Evolutionary conservation across 768 basidiomycete genomes (phyloP), one percentile per base, ranked within the genome.

Genomic region (Amanita rimosa): DNA sequence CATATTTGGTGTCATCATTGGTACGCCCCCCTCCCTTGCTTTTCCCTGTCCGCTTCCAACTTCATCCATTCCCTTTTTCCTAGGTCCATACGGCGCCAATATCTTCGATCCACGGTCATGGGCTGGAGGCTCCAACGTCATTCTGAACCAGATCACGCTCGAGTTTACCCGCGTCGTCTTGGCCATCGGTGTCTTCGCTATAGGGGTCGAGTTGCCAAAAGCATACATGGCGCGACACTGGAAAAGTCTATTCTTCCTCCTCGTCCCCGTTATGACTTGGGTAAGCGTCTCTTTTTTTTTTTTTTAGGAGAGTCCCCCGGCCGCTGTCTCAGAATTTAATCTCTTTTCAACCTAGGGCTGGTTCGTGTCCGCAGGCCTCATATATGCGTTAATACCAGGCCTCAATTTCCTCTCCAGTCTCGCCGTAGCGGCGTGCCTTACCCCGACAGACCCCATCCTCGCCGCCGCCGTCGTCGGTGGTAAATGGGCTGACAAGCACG

Each of bases 401-500:
- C 78, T 98, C 60, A 80, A 77, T 61, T 97, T 97, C 69, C 75
- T 97, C 33, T 87, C 90, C 5, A 81, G 85, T 46, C 74, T 98
- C 53, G 90, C 86, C 43, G 80, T 97, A 46, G 93, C 88, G 14
- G 93, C 96, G 0, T 92, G 89, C 63, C 78, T 94, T 31, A 95
- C 93, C 0, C 91, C 91, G 1, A 99, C 96, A 27, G 92, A 96
- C 64, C 92, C 91, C 35, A 93, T 93, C 60, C 76, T 96, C 44
- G 92, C 92, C 0, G 86, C 91, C 14, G 89, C 92, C 7, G 92
- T 90, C 29, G 79, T 90, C 9, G 95, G 95, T 58, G 95, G 95
- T 27, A 94, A 89, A 68, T 99, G 91, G 68, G 96, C 96, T 2
- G 88, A 97, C 63, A 96, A 97, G 62, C 95, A 97, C 58, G 95